A percentile compares a stretch with the other conserved stretches of the same genome.
Evolutionary conservation across 805 yeast species (phyloP).

Genomic region (Cyberlindnera maclurae): DNA sequence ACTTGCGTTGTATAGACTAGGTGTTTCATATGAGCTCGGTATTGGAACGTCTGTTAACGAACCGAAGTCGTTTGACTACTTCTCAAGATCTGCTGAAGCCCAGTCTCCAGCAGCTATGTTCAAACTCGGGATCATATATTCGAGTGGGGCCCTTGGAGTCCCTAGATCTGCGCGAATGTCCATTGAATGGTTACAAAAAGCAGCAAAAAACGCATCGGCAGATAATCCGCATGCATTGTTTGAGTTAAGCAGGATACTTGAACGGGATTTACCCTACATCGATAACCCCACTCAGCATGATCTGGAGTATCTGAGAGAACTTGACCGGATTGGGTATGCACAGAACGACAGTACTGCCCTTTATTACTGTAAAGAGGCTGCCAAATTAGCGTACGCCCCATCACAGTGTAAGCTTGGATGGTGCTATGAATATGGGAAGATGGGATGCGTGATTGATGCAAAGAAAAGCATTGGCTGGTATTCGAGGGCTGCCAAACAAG

Average conservation of each 20-base stretch:
- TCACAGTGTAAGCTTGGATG: constrained; percentile 68
- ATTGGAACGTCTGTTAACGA: constrained; percentile 42
- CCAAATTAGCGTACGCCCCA: constrained; percentile 51
- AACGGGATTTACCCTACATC: constrained; percentile 32
- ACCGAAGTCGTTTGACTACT: constrained; percentile 45
- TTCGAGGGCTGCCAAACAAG: constrained; percentile 51
- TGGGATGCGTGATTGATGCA: constrained; percentile 45
- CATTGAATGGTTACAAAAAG: constrained; percentile 44
- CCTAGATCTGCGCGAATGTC: constrained; percentile 36
- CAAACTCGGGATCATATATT: constrained; percentile 59
- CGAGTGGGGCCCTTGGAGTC: constrained; percentile 40
- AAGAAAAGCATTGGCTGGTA: constrained; percentile 68
- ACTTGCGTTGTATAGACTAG: constrained; percentile 60
- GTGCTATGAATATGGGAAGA: constrained; percentile 64
- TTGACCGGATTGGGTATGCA: constrained; percentile 25
- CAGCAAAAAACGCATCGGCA: constrained; percentile 35
- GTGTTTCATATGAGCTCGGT: constrained; percentile 65
- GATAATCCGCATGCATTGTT: constrained; percentile 50
- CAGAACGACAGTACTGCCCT: constrained; percentile 38
- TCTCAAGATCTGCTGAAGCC: constrained; percentile 51
- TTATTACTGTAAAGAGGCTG: constrained; percentile 50
- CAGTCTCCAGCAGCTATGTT: constrained; percentile 66
- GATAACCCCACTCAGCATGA: constrained; percentile 18
- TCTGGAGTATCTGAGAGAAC: constrained; percentile 26
- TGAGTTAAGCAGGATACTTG: constrained; percentile 52